Evolutionary conservation across 2,329 filamentous ascomycete genomes (phyloP).

Genomic region (Pseudopithomyces maydicus): DNA sequence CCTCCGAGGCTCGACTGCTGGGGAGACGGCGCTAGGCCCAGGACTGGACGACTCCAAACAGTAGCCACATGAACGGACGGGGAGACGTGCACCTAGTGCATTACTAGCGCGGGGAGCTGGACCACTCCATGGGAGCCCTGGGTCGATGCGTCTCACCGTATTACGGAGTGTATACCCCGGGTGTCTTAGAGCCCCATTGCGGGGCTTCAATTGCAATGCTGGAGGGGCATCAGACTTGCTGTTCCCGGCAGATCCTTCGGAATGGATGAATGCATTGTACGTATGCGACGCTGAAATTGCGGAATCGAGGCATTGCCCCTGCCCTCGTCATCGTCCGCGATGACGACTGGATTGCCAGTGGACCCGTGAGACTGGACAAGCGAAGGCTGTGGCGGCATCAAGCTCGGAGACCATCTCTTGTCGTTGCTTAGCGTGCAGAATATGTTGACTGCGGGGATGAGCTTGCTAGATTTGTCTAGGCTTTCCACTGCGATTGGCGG

Average conservation of each 20-base stretch:
- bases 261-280: background rate
- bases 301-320: background rate
- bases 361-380: background rate
- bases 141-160: background rate
- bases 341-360: background rate
- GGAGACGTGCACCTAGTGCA: constrained; percentile 3
- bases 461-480: constrained; percentile 7
- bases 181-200: background rate
- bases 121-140: background rate
- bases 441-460: constrained; percentile 16
- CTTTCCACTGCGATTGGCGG: background rate
- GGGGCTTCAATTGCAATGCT: background rate
- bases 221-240: background rate
- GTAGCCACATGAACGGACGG: constrained; percentile 5
- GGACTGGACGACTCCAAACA: constrained; percentile 2
- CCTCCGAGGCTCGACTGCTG: background rate
- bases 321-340: background rate
- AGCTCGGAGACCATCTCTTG: constrained; percentile 8
- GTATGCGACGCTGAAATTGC: background rate
- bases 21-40: background rate
- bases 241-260: background rate
- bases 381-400: constrained; percentile 5
- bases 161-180: background rate
- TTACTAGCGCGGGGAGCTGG: constrained; percentile 1
- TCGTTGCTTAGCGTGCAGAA: constrained; percentile 19